A percentile compares a stretch with the other conserved stretches of the same genome.
Conservation (phyloP, 1,284 basidiomycete species). For the Grifola frondosa region DNA sequence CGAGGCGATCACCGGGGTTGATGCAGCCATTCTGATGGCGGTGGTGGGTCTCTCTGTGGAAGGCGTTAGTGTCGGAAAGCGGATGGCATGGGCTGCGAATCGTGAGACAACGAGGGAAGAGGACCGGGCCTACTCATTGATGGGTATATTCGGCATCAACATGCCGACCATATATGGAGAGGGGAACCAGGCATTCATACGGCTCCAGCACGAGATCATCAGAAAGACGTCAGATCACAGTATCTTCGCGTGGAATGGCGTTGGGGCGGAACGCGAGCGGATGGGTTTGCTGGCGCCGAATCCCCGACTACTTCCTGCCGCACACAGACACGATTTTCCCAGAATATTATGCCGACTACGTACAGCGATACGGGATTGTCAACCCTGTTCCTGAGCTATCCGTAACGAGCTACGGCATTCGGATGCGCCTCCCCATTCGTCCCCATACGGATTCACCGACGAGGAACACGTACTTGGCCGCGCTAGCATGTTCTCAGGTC, state of each 20-base stretch:
- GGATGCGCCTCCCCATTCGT: slow-evolving; percentile 2
- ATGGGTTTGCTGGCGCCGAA: no score
- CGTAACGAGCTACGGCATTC: slow-evolving; percentile 10
- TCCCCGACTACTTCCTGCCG: no score
- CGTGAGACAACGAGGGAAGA: background rate
- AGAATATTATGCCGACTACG: no score
- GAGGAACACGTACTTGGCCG: no score
- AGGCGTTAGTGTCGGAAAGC: background rate
- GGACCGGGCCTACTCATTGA: slow-evolving; percentile 3
- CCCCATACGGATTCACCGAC: no score
- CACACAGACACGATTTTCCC: no score
- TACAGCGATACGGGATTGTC: no score
- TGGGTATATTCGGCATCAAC: slow-evolving; percentile 1
- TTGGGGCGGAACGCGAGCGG: no score
- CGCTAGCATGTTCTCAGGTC: no score
- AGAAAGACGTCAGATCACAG: background rate
- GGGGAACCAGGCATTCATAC: background rate
- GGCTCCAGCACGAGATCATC: background rate
- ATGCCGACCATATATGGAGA: background rate
- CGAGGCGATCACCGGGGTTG: slow-evolving; percentile 1
- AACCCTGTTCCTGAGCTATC: slow-evolving; percentile 6
- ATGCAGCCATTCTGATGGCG: background rate
- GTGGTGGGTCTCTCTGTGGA: background rate
- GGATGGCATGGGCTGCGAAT: background rate
- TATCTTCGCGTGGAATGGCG: background rate